phyloP scores from a whole-genome alignment of 2,329 filamentous ascomycete genomes.

The Calonectria fujianensis region DNA sequence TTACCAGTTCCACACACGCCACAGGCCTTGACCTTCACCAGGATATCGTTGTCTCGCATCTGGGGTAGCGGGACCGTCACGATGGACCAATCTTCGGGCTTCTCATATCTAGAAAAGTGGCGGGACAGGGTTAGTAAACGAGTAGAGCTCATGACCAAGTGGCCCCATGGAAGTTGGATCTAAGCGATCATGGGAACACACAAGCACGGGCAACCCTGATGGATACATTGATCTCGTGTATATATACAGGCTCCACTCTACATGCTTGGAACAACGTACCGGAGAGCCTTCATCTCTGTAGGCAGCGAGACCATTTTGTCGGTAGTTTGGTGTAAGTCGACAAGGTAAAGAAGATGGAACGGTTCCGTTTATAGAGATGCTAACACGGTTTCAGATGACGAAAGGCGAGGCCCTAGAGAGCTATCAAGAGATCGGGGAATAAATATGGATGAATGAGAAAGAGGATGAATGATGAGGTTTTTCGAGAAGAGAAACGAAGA shows the following conservation, averaged over 20 bases:
- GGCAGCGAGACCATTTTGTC: slow-evolving; percentile 64
- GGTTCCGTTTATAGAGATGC: slow-evolving; percentile 2
- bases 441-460: slow-evolving; percentile 11
- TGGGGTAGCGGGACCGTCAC: slow-evolving; percentile 78
- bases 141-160: slow-evolving; percentile 16
- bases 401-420: background rate
- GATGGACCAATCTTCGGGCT: slow-evolving; percentile 76
- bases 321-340: slow-evolving; percentile 3
- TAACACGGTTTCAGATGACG: slow-evolving; percentile 13
- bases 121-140: slow-evolving; percentile 35
- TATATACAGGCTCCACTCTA: slow-evolving; percentile 33
- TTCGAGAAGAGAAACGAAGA: slow-evolving; percentile 37
- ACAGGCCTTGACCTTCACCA: slow-evolving; percentile 81
- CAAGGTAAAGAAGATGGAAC: background rate
- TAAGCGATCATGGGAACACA: slow-evolving; percentile 25
- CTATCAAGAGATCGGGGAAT: background rate
- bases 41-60: slow-evolving; percentile 75
- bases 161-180: slow-evolving; percentile 26
- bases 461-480: slow-evolving; percentile 27
- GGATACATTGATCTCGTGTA: slow-evolving; percentile 35
- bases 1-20: slow-evolving; percentile 77
- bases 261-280: slow-evolving; percentile 63
- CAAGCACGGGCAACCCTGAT: slow-evolving; percentile 48
- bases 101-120: slow-evolving; percentile 69
- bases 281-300: slow-evolving; percentile 77